Percentiles rank a stretch among this genome's conserved stretches.
Conservation (phyloP, 495 filamentous ascomycete genomes). For the Alectoria sarmentosa region DNA sequence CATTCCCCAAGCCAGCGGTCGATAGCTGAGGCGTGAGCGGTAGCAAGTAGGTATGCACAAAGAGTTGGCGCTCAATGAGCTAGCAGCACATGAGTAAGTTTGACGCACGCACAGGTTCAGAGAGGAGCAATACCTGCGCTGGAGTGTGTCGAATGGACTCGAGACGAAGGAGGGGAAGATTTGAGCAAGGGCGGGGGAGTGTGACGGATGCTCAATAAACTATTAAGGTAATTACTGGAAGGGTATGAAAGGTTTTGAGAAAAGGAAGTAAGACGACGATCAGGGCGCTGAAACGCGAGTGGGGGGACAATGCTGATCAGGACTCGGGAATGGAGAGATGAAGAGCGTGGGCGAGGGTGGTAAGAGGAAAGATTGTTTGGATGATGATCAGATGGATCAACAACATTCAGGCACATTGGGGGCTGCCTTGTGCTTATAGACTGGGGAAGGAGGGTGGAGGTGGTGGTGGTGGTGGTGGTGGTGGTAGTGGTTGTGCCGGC, state of each 20-base stretch:
- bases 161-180: neutral
- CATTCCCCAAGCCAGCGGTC: constrained; percentile 16
- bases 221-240: constrained; percentile 8
- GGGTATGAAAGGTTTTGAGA: neutral
- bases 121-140: constrained; percentile 1
- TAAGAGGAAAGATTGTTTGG: constrained; percentile 10
- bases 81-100: constrained; percentile 6
- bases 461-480: no score
- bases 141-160: neutral
- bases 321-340: constrained; percentile 5
- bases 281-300: constrained; percentile 14
- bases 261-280: constrained; percentile 12
- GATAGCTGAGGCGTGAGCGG: constrained; percentile 5
- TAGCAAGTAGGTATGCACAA: neutral
- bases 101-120: neutral
- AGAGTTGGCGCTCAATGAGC: neutral
- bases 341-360: neutral
- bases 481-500: constrained; percentile 9
- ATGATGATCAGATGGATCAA: constrained; percentile 16
- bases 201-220: neutral
- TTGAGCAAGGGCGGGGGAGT: neutral
- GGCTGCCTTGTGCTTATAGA: constrained; percentile 19
- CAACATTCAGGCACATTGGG: constrained; percentile 15
- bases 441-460: neutral
- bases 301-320: constrained; percentile 9